Evolutionary conservation across 73 alveolate species (phyloP).

Genomic region (Stentor coeruleus): DNA sequence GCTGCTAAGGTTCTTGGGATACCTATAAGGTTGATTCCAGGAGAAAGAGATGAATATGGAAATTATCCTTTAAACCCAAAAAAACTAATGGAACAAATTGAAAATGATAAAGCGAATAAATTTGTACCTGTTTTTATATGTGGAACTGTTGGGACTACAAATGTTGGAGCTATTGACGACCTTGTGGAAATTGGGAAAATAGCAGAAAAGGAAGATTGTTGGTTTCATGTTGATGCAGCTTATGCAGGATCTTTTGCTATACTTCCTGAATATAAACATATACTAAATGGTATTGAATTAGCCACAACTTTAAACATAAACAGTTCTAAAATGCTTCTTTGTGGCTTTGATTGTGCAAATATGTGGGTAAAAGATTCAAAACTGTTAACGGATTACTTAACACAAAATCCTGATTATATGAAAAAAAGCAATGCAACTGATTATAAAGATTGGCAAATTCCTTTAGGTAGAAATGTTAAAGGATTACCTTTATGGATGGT

Average conservation of each 20-base stretch:
- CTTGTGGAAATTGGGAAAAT: background rate
- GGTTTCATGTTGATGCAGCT: slow-evolving; percentile 37
- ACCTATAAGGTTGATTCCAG: slow-evolving; percentile 26
- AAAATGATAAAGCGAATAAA: background rate
- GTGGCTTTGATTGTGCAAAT: slow-evolving; percentile 3
- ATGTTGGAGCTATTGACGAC: slow-evolving; percentile 19
- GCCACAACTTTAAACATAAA: slow-evolving; percentile 21
- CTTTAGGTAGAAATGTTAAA: slow-evolving; percentile 26
- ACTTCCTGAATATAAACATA: slow-evolving; percentile 13
- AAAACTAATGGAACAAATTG: background rate
- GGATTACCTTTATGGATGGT: slow-evolving; percentile 10
- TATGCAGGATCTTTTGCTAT: slow-evolving; percentile 25
- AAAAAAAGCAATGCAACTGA: background rate
- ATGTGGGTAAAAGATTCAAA: slow-evolving; percentile 9
- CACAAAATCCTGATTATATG: slow-evolving; percentile 22
- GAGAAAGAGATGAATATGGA: too few species aligned
- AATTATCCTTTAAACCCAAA: background rate
- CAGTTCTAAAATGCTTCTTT: background rate
- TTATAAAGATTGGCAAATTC: background rate
- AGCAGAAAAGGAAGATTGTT: background rate
- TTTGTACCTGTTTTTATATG: slow-evolving; percentile 20
- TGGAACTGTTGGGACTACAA: slow-evolving; percentile 32
- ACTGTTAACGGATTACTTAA: background rate
- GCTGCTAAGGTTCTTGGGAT: slow-evolving; percentile 2
- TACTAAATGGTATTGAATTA: slow-evolving; percentile 12